phyloP scores from a whole-genome alignment of 352 stramenopile species.

The Pythium plurisporium region DNA sequence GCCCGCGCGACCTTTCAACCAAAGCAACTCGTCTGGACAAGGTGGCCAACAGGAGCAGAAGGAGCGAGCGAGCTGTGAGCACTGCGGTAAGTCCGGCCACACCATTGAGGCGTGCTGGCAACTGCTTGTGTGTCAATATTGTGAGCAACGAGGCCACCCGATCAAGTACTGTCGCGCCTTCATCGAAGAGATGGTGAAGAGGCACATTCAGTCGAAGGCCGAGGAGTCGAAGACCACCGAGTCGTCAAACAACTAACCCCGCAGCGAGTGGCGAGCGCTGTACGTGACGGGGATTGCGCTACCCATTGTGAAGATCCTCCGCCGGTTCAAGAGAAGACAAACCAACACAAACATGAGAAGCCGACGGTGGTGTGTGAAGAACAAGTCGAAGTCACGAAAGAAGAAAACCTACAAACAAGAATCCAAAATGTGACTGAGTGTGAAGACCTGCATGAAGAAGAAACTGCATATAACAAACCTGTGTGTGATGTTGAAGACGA shows the following conservation, averaged over 20 bases:
- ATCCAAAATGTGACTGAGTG: neutral
- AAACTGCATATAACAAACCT: neutral
- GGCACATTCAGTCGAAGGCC: neutral
- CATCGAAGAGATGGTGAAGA: neutral
- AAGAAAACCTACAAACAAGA: neutral
- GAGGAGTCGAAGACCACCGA: neutral
- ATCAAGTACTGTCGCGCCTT: slow-evolving; percentile 4
- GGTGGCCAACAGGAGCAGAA: neutral
- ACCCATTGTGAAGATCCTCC: neutral
- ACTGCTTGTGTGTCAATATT: slow-evolving; percentile 3
- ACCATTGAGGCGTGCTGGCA: neutral
- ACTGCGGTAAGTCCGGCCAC: neutral
- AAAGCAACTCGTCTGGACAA: neutral
- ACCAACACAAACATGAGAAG: neutral
- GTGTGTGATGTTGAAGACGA: neutral
- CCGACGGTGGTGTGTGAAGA: neutral
- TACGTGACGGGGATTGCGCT: slow-evolving; percentile 14
- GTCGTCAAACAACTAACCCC: slow-evolving; percentile 17
- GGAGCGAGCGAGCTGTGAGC: neutral
- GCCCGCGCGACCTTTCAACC: neutral
- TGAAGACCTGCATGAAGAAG: neutral
- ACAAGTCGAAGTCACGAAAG: slow-evolving; percentile 1
- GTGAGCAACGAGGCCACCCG: slow-evolving; percentile 1
- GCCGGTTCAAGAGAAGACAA: slow-evolving; percentile 2
- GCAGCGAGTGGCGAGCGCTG: slow-evolving; percentile 6